Evolutionary conservation across 208 protist species (phyloP), one percentile per base, ranked within the genome.

Genomic region (Leishmania martiniquensis): DNA sequence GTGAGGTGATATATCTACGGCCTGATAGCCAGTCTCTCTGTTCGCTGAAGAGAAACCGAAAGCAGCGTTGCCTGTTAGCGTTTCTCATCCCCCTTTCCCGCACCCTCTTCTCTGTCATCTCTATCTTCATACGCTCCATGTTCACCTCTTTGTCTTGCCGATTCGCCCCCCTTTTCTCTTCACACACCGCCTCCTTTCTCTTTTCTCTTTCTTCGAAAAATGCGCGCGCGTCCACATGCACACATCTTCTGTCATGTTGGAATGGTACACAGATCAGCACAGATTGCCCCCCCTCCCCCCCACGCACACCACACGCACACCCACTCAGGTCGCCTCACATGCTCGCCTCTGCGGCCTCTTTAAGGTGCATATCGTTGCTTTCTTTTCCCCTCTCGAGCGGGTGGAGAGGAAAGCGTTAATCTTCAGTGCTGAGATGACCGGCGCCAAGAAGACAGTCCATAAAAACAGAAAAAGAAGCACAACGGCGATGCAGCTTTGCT

Each of bases 71-170:
- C 68, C 68, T 51, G n/a, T 51, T 10, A 55, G n/a, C 55, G 17
- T 68, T 67, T 37, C 37, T 22, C 34, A 34, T 25, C 22, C 51
- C 34, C 4, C 25, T 62, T 25, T 37, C 29, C 65, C 10, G 49
- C 37, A 54, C 63, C 2, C 25, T 66, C n/a, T 72, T 51, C 67
- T 39, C 9, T 37, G 72, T 79, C 42, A 44, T 65, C 7, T 39
- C 12, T 57, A 37, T 72, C 62, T 73, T 42, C 72, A 17, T 79
- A n/a, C 54, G 22, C 37, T 4, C 73, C 7, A 29, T n/a, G 51
- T 49, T 69, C 4, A 51, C 45, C 45, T 54, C 72, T 42, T 45
- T 67, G 9, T 72, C 39, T n/a, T 67, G 3, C 32, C 12, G 29
- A 22, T 39, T 39, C 15, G 15, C 59, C 59, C 59, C 32, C 32